Conservation (phyloP, 305 asterid species). For the Ajuga reptans region DNA sequence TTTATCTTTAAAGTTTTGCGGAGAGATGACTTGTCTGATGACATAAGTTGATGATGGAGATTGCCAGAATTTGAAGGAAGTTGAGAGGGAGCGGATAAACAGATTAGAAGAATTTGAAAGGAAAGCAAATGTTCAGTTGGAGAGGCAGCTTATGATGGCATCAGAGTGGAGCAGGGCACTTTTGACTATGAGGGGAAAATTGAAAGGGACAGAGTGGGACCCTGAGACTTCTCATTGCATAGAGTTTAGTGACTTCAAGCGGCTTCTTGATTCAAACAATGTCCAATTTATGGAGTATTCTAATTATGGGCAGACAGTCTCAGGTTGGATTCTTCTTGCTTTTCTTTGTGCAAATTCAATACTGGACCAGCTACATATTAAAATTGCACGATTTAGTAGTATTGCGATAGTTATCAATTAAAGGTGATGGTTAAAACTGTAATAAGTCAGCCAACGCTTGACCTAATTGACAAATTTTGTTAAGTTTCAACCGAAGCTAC, state of each 20-base stretch:
- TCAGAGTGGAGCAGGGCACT: constrained; percentile 93
- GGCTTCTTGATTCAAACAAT: constrained; percentile 72
- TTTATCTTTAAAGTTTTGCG: neutral
- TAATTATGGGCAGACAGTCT: constrained; percentile 84
- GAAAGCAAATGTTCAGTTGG: constrained; percentile 82
- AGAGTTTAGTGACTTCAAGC: constrained; percentile 75
- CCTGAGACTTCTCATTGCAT: constrained; percentile 73
- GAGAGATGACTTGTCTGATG: constrained; percentile 21
- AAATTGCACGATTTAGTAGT: neutral
- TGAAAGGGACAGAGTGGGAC: constrained; percentile 93
- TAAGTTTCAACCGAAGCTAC: neutral
- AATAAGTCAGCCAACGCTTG: constrained; percentile 4
- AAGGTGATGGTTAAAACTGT: neutral
- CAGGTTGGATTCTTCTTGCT: constrained; percentile 43
- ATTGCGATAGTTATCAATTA: neutral
- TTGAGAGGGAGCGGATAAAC: constrained; percentile 63
- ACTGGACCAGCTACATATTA: neutral
- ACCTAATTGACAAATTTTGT: neutral
- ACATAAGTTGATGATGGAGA: constrained; percentile 31
- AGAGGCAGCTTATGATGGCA: constrained; percentile 93
- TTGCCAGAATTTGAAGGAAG: constrained; percentile 76
- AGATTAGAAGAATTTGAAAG: constrained; percentile 75
- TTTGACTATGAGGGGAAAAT: constrained; percentile 68
- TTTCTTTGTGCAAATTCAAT: constrained; percentile 4
- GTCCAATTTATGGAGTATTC: constrained; percentile 92